Conservation (phyloP, 305 asterid genomes). For the Solanum chacoense region DNA sequence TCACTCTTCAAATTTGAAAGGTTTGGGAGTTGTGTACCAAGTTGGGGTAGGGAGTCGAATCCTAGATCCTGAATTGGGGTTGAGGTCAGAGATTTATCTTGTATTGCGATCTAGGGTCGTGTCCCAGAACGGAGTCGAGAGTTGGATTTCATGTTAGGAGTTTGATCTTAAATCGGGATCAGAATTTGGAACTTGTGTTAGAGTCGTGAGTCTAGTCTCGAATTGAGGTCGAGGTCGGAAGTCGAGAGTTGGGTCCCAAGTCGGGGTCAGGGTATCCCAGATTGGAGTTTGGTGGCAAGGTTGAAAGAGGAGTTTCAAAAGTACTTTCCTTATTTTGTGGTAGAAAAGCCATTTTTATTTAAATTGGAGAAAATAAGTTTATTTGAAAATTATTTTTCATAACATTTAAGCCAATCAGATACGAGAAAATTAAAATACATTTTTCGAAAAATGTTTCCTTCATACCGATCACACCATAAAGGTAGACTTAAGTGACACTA, state of each 20-base stretch:
- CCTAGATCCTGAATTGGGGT: neutral
- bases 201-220: neutral
- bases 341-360: neutral
- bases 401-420: neutral
- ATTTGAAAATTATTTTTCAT: neutral
- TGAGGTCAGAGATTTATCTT: neutral
- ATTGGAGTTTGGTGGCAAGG: neutral
- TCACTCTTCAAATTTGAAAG: neutral
- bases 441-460: neutral
- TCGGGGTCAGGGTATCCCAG: neutral
- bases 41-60: neutral
- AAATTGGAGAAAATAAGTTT: neutral
- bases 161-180: neutral
- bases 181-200: neutral
- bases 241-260: neutral
- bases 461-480: neutral
- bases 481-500: neutral
- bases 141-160: neutral
- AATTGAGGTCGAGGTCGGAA: neutral
- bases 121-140: neutral
- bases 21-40: neutral
- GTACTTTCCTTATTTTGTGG: neutral
- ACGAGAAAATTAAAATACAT: neutral
- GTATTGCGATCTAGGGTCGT: neutral
- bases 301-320: neutral